Percentiles rank a stretch among this genome's conserved stretches.
Conservation (phyloP, 805 yeast genomes). For the Cyberlindnera saturnus region DNA sequence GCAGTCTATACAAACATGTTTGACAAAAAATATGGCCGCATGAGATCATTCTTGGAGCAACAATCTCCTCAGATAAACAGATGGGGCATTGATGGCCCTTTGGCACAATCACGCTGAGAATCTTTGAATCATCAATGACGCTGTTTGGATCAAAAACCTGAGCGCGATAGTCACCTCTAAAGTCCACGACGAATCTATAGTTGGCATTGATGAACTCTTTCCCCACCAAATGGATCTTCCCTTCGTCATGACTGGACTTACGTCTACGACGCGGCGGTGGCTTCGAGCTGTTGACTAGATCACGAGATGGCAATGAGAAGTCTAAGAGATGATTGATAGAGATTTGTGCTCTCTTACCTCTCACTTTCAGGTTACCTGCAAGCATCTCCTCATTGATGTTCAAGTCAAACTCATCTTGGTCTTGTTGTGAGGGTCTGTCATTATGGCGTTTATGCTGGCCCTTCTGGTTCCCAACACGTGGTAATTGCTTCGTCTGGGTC, state of each 20-base stretch:
- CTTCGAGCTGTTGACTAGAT: background rate
- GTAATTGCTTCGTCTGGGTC: too few species aligned
- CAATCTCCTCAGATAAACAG: conserved; percentile 75
- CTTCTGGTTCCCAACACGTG: too few species aligned
- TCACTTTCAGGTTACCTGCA: background rate
- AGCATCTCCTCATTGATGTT: conserved; percentile 3
- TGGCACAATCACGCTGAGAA: conserved; percentile 70
- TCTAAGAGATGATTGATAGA: conserved; percentile 64
- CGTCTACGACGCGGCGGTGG: conserved; percentile 16
- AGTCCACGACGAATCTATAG: conserved; percentile 77
- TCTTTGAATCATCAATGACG: conserved; percentile 54
- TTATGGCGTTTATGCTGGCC: too few species aligned
- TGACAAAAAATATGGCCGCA: conserved; percentile 93
- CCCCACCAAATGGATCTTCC: conserved; percentile 48
- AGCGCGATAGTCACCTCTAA: conserved; percentile 44
- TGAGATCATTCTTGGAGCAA: conserved; percentile 90
- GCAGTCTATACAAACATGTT: conserved; percentile 69
- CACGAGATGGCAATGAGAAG: conserved; percentile 41
- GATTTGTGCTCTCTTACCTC: conserved; percentile 40
- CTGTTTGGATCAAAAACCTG: conserved; percentile 71
- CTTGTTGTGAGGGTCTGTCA: background rate
- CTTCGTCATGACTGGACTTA: conserved; percentile 23
- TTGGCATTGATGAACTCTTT: conserved; percentile 74
- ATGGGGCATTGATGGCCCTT: conserved; percentile 84
- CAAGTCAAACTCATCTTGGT: background rate